Evolutionary conservation across 495 filamentous ascomycete species (phyloP), one percentile per base, ranked within the genome.

Genomic region (Xylaria acuta): DNA sequence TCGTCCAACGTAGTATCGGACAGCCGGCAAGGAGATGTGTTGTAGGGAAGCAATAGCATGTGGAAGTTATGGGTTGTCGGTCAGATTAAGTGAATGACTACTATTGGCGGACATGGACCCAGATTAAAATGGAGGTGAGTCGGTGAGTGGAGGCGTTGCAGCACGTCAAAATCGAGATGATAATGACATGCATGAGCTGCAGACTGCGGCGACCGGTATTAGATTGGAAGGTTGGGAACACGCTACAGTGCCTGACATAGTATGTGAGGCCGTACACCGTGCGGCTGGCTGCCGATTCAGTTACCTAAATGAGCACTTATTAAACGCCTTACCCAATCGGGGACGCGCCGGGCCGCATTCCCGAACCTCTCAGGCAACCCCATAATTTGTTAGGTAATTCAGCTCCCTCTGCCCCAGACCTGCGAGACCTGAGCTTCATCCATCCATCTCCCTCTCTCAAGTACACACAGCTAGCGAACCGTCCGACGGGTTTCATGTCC

Each of bases 271-370:
- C 5, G 1, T 56, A 18, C 53, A 56, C 53, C 32, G 53, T 56
- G 5, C 18, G 53, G 27, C 5, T 56, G 11, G 53, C 11, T 32
- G 14, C 53, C 25, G 27, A 56, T 30, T 16, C 12, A 56, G 16
- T 56, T 63, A 56, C 69, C 69, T 20, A 71, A 71, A 71, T 27
- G 34, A 64, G 69, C 41, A 64, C 32, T 32, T 25, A 63, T 62
- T 62, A 34, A 47, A 49, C 7, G 25, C 54, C 18, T 69, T 65
- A 59, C 62, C 62, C 47, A 65, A 65, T 65, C 45, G 53, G 49
- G 45, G 49, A 56, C 34, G 34, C 27, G 5, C 38, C 70, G 70
- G 70, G 70, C 70, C 70, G 70, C 63, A 47, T 51, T 72, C 59
- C 70, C 70, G 70, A 54, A 8, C 49, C 27, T 12, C 56, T 16